Conservation (phyloP, 2,329 filamentous ascomycete species). For the Calcarisporium arbuscula region DNA sequence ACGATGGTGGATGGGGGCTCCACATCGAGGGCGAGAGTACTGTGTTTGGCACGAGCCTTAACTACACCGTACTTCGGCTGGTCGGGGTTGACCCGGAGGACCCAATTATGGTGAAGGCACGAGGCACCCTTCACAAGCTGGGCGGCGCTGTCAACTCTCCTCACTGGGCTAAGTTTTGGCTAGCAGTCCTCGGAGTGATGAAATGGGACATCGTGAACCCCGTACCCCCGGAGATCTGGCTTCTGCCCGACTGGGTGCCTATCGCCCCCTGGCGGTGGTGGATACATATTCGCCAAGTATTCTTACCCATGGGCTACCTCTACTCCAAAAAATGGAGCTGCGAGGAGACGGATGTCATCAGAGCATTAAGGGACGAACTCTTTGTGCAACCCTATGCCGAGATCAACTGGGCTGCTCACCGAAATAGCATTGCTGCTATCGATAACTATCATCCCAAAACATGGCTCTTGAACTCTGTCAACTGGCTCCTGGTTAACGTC, state of each 20-base stretch:
- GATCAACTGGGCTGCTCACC: conserved; percentile 70
- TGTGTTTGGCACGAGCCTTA: conserved; percentile 84
- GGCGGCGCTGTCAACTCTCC: conserved; percentile 79
- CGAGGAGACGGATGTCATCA: conserved; percentile 67
- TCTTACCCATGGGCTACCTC: conserved; percentile 82
- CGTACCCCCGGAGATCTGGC: conserved; percentile 87
- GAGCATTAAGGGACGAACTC: conserved; percentile 70
- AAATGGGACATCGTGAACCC: conserved; percentile 94
- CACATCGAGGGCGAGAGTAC: conserved; percentile 92
- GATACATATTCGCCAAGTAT: conserved; percentile 98
- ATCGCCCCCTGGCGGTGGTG: conserved; percentile 93
- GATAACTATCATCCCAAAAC: conserved; percentile 96
- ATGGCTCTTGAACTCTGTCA: conserved; percentile 70
- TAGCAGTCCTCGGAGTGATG: conserved; percentile 75
- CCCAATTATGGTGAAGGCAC: conserved; percentile 76
- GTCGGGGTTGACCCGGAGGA: conserved; percentile 81
- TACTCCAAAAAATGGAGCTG: conserved; percentile 79
- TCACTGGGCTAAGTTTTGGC: conserved; percentile 97
- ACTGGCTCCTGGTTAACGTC: conserved; percentile 71
- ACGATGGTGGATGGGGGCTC: conserved; percentile 94
- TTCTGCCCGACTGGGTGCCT: conserved; percentile 85
- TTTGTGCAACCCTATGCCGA: conserved; percentile 71
- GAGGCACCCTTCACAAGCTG: conserved; percentile 73
- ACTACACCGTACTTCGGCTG: conserved; percentile 75
- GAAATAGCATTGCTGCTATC: conserved; percentile 70